phyloP scores from a whole-genome alignment of 2,329 filamentous ascomycete genomes.

The Colletotrichum kahawae region DNA sequence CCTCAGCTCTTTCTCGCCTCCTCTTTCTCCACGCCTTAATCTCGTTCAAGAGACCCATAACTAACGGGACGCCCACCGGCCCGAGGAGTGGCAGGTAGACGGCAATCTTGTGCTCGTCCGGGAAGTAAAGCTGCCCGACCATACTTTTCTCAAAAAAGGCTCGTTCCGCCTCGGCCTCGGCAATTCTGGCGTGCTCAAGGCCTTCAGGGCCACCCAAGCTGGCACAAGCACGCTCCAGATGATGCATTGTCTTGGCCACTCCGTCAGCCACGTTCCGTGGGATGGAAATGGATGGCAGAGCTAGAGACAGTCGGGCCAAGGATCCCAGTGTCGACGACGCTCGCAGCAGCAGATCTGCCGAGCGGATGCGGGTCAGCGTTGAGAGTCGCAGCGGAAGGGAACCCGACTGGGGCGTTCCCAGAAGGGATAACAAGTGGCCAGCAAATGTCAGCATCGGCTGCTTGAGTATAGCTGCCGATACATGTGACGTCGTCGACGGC shows the following conservation, averaged over 20 bases:
- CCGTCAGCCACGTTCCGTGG: conserved; percentile 85
- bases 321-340: conserved; percentile 95
- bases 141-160: conserved; percentile 99
- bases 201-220: conserved; percentile 71
- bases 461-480: conserved; percentile 71
- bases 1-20: conserved; percentile 47
- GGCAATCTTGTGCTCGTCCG: conserved; percentile 96
- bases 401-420: conserved; percentile 83
- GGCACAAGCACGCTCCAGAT: conserved; percentile 78
- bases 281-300: conserved; percentile 89
- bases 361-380: conserved; percentile 83
- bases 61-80: conserved; percentile 85
- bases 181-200: conserved; percentile 80
- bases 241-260: conserved; percentile 78
- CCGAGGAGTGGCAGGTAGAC: conserved; percentile 93
- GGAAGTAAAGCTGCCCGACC: conserved; percentile 98
- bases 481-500: conserved; percentile 48
- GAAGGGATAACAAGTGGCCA: conserved; percentile 84
- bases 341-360: conserved; percentile 83
- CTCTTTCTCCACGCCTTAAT: conserved; percentile 65
- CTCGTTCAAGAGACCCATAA: conserved; percentile 86
- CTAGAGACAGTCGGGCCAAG: conserved; percentile 81
- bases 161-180: conserved; percentile 86
- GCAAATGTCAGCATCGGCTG: conserved; percentile 89
- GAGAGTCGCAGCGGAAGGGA: conserved; percentile 86